A percentile compares a stretch with the other conserved stretches of the same genome.
Conservation (phyloP, 208 protist species). For the Leishmania gerbilli region DNA sequence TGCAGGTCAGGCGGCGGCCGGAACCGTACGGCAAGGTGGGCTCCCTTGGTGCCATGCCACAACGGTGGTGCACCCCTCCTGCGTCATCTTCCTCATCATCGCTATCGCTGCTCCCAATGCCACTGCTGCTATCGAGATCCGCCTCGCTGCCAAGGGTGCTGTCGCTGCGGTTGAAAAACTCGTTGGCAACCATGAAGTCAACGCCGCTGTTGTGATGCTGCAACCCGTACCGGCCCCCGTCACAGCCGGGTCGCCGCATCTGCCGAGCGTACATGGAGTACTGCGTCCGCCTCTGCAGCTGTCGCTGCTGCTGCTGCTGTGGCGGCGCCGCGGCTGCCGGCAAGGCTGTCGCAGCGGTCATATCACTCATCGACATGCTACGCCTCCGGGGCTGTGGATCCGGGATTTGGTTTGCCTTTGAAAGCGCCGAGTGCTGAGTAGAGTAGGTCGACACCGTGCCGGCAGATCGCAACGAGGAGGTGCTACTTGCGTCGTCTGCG, state of each 20-base stretch:
- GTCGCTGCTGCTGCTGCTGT: background rate
- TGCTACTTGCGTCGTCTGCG: background rate
- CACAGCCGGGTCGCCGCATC: slow-evolving; percentile 9
- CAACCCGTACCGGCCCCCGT: background rate
- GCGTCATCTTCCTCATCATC: background rate
- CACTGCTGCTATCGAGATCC: background rate
- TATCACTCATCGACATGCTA: background rate
- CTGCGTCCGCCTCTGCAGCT: slow-evolving; percentile 21
- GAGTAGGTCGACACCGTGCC: slow-evolving; percentile 1
- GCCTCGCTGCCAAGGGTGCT: background rate
- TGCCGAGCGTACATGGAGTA: slow-evolving; percentile 29
- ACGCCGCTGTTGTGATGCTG: slow-evolving; percentile 12
- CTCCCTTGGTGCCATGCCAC: background rate
- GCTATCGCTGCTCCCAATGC: background rate
- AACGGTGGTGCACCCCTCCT: background rate
- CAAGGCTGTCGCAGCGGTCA: background rate
- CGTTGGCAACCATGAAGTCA: slow-evolving; percentile 25
- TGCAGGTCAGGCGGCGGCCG: slow-evolving; percentile 6
- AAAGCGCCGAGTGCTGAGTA: background rate
- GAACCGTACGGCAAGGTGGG: background rate
- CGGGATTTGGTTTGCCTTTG: background rate
- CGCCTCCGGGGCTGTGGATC: too few species aligned
- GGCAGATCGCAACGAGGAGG: background rate
- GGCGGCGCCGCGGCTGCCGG: background rate
- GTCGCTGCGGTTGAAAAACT: slow-evolving; percentile 22